Evolutionary conservation across 2,329 filamentous ascomycete species (phyloP).

Genomic region (Aspergillus neotritici): DNA sequence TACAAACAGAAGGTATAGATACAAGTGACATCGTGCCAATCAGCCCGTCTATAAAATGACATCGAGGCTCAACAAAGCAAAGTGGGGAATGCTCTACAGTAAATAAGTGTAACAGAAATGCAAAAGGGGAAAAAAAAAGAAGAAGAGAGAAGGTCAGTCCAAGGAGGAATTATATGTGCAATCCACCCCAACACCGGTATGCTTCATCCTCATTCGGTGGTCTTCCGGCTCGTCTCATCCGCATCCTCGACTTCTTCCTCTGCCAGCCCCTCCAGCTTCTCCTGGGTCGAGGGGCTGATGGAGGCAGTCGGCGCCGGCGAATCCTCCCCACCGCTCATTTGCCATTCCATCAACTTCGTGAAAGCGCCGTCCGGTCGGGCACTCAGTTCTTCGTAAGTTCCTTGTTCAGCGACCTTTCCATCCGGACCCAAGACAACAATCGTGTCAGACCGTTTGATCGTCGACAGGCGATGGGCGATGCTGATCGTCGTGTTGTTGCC

Average conservation of each 20-base stretch:
- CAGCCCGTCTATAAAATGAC: too few relatives aligned
- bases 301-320: constrained; percentile 19
- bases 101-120: too few relatives aligned
- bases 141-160: too few relatives aligned
- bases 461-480: constrained; percentile 91
- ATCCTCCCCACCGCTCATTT: constrained; percentile 77
- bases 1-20: too few relatives aligned
- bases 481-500: constrained; percentile 95
- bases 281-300: constrained; percentile 39
- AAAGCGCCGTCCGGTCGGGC: constrained; percentile 74
- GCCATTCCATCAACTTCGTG: constrained; percentile 96
- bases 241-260: constrained; percentile 34
- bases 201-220: too few relatives aligned
- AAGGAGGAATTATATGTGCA: too few relatives aligned
- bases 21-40: too few relatives aligned
- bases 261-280: constrained; percentile 46
- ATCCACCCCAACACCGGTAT: too few relatives aligned
- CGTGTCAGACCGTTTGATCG: constrained; percentile 90
- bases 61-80: too few relatives aligned
- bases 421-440: constrained; percentile 87
- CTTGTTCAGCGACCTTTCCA: constrained; percentile 85
- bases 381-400: constrained; percentile 72
- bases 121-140: too few relatives aligned
- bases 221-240: constrained; percentile 12
- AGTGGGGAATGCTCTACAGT: too few relatives aligned